phyloP scores from a whole-genome alignment of 257 asterid genomes.

The Fraxinus anomala region DNA sequence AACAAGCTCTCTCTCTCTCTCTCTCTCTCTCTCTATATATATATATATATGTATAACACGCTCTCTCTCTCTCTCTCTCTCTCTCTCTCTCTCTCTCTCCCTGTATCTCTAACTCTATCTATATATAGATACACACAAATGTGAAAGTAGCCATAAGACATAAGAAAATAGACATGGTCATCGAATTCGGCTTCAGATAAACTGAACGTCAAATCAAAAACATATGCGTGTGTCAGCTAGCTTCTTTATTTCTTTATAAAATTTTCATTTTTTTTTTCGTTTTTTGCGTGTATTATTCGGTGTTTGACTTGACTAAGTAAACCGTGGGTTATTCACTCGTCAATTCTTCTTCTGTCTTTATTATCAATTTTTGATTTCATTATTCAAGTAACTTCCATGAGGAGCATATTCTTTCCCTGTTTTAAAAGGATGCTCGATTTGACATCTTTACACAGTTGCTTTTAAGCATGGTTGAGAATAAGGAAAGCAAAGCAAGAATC shows the following conservation, averaged over 20 bases:
- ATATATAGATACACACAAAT: neutral
- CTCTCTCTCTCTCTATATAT: neutral
- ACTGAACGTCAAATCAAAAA: conserved; percentile 19
- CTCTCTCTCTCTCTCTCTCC: neutral
- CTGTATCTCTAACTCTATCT: neutral
- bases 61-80: no score
- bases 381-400: neutral
- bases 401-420: no score
- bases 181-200: conserved; percentile 35
- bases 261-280: neutral
- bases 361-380: no score
- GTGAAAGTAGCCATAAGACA: conserved; percentile 28
- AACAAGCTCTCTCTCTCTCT: no score
- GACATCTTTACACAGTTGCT: no score
- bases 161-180: conserved; percentile 7
- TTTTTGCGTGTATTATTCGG: neutral
- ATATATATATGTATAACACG: no score
- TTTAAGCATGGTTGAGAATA: neutral
- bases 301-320: conserved; percentile 32
- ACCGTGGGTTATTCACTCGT: neutral
- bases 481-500: neutral
- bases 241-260: neutral
- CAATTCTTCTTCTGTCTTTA: neutral
- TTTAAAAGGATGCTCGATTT: no score
- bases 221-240: neutral